Conservation (phyloP, 2,329 filamentous ascomycete genomes). For the Colletotrichum sp. region DNA sequence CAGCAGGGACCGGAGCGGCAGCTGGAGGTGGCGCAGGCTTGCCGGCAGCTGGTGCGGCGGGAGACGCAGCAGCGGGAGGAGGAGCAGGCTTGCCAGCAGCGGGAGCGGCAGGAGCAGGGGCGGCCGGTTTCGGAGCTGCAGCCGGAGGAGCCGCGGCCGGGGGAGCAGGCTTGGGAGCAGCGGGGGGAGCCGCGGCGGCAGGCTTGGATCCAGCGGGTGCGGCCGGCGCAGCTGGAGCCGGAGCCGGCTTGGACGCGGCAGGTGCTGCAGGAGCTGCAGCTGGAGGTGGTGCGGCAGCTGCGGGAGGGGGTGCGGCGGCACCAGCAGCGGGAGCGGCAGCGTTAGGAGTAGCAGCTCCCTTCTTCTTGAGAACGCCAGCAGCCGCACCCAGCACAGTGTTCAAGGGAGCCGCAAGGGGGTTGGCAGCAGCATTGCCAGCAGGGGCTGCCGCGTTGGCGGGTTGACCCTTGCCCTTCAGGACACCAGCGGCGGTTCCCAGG, state of each 20-base stretch:
- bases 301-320: background rate
- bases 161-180: background rate
- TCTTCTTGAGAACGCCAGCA: conserved; percentile 1
- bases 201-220: background rate
- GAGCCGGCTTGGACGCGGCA: background rate
- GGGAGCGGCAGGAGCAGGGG: background rate
- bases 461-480: conserved; percentile 11
- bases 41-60: background rate
- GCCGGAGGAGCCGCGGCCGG: background rate
- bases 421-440: background rate
- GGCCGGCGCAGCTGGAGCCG: background rate
- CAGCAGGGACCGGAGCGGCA: background rate
- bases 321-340: background rate
- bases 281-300: background rate
- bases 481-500: conserved; percentile 9
- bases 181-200: background rate
- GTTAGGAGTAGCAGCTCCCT: background rate
- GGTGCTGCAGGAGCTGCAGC: background rate
- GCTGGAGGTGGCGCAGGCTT: background rate
- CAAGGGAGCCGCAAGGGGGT: background rate
- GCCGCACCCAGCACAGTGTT: conserved; percentile 5
- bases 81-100: background rate
- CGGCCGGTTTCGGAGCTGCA: background rate
- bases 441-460: background rate
- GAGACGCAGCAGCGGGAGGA: background rate